Conservation (phyloP, 1,284 basidiomycete genomes). For the Cutaneotrichosporon daszewskae region DNA sequence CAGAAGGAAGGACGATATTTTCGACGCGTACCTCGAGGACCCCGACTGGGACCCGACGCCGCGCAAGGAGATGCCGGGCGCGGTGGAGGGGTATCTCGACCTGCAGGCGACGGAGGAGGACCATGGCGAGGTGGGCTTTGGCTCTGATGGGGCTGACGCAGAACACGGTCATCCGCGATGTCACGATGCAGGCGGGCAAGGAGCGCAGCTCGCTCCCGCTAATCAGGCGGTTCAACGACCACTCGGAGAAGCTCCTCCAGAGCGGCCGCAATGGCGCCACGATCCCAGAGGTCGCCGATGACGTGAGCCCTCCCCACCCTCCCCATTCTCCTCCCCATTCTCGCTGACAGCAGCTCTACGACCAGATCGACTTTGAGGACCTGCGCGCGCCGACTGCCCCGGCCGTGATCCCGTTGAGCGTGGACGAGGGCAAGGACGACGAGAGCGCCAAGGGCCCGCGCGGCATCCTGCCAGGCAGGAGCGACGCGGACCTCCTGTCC, state of each 20-base stretch:
- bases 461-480: slow-evolving; percentile 31
- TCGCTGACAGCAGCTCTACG: slow-evolving; percentile 47
- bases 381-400: slow-evolving; percentile 63
- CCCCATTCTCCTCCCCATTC: neutral
- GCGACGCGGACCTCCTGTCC: slow-evolving; percentile 57
- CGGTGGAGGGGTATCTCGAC: slow-evolving; percentile 74
- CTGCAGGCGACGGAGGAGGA: slow-evolving; percentile 86
- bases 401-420: slow-evolving; percentile 70
- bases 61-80: slow-evolving; percentile 59
- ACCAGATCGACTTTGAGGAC: slow-evolving; percentile 80
- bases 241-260: slow-evolving; percentile 74
- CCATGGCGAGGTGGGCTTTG: slow-evolving; percentile 79
- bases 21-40: slow-evolving; percentile 89
- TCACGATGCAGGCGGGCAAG: slow-evolving; percentile 93
- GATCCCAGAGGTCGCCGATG: neutral
- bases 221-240: slow-evolving; percentile 95
- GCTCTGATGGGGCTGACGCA: no score
- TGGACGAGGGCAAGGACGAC: slow-evolving; percentile 48
- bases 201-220: slow-evolving; percentile 81
- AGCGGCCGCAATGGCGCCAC: neutral
- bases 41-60: slow-evolving; percentile 91
- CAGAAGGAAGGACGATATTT: slow-evolving; percentile 84
- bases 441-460: slow-evolving; percentile 10
- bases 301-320: no score
- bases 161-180: slow-evolving; percentile 80